Conservation (phyloP, 768 basidiomycete species). For the Rhodosporidiobolus sp. region DNA sequence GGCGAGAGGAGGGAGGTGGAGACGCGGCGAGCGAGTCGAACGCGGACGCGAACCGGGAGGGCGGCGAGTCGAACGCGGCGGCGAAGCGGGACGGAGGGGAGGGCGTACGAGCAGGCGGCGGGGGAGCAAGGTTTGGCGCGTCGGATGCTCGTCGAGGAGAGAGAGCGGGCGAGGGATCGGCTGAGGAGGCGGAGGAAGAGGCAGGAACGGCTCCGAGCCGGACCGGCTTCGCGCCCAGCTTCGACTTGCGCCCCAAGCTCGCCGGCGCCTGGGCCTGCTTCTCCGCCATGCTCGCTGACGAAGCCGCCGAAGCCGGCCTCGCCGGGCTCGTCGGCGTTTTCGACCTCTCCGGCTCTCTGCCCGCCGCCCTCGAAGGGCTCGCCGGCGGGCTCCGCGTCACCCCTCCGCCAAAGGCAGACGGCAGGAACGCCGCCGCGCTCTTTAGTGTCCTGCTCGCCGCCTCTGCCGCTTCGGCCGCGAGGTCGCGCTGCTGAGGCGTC, state of each 20-base stretch:
- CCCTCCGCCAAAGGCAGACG: not conserved
- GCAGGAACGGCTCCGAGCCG: not conserved
- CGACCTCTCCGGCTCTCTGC: not conserved
- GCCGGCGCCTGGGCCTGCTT: too few relatives aligned
- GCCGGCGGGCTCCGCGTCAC: not conserved
- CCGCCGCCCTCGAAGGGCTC: not conserved
- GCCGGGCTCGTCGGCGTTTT: not conserved
- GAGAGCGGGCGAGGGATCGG: not conserved
- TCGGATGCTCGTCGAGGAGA: too few relatives aligned
- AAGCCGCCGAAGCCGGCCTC: not conserved
- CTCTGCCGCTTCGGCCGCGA: slow-evolving; percentile 16
- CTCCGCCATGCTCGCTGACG: not conserved
- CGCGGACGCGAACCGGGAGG: slow-evolving; percentile 22
- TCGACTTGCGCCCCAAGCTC: too few relatives aligned
- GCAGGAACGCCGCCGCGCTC: slow-evolving; percentile 1
- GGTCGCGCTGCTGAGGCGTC: not conserved
- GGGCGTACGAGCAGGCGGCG: too few relatives aligned
- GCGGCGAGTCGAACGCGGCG: not conserved
- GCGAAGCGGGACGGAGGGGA: too few relatives aligned
- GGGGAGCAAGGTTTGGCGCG: too few relatives aligned
- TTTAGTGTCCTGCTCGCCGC: not conserved
- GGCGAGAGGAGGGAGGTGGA: slow-evolving; percentile 53
- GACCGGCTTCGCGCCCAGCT: too few relatives aligned
- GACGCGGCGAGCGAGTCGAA: slow-evolving; percentile 64
- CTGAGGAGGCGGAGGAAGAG: not conserved